Percentiles rank a stretch among this genome's conserved stretches.
These are phyloP conservation scores for Eucalyptus viminalis DNA, from an alignment of 345 rosid species.

Conservation along the genomic window DNA sequence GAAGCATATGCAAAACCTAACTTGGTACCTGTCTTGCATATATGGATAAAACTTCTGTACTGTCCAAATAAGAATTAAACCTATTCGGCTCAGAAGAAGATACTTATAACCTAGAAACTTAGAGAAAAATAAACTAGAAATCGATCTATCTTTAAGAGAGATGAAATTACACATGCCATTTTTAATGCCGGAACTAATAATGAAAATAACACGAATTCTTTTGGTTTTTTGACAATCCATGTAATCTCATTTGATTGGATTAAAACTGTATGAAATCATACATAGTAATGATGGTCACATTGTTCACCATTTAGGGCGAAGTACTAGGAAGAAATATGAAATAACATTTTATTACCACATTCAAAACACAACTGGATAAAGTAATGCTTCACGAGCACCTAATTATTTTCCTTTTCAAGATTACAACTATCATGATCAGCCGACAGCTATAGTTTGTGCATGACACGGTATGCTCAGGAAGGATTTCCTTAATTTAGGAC, in stretches of 20 bases:
- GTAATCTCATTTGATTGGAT: neutral
- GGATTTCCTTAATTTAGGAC: neutral
- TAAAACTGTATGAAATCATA: neutral
- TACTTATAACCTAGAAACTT: neutral
- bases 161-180: neutral
- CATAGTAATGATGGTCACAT: neutral
- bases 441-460: neutral
- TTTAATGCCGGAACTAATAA: neutral
- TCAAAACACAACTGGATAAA: neutral
- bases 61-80: neutral
- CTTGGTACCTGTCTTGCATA: neutral
- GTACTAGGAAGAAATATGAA: neutral
- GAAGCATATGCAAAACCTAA: neutral
- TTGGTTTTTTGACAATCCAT: neutral
- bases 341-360: neutral
- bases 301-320: neutral
- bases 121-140: neutral
- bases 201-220: neutral
- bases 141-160: neutral
- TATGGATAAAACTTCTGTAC: neutral
- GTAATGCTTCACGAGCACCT: neutral
- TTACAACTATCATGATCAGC: neutral
- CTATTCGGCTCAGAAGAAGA: neutral
- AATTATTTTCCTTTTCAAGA: neutral
- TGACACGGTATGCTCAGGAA: neutral